Evolutionary conservation across 306 rosid genomes (phyloP), one percentile per base, ranked within the genome.

Genomic region (Vigna hirtella): DNA sequence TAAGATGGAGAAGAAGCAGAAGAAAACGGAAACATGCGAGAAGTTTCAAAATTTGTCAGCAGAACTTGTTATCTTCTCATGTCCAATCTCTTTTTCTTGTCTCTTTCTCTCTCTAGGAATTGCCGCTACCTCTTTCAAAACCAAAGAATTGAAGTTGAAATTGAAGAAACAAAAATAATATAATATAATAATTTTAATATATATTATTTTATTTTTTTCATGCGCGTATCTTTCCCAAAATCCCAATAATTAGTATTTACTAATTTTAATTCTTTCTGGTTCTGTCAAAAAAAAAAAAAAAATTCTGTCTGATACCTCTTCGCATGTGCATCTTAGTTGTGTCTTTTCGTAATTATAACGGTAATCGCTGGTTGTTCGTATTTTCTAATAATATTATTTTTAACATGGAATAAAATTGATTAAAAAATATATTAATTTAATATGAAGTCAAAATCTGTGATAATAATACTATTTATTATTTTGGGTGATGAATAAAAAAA

Each of bases 91-190:
- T 38, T 57, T 11, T 58, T 26, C 65, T 13, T 61, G 20, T 61
- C 20, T 61, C 45, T 62, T 16, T 78, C 72, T 81, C 72, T 74
- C 69, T 74, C 67, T 76, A 63, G 22, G 67, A 87, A 80, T 85
- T 90, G 93, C 91, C 90, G 96, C 90, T 86, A 89, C 90, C 77
- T 73, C 74, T 74, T 90, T 87, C 85, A 85, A 86, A 89, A 76
- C 30, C 4, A 20, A 77, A 69, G 56, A 14, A 77, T 66, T 18
- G 13, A 9, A 42, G 13, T 42, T 42, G 47, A 42, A 42, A 9
- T 42, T 42, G 56, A 58, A 72, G 34, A 34, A 12, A 72, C 3
- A 51, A 13, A 70, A 16, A 34, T 34, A 34, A 34, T 34, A 34
- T 34, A 30, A 30, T 34, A 45, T 43, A 20, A 45, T 43, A 20